Conservation (phyloP, 495 filamentous ascomycete species). For the Podospora pseudocomata region DNA sequence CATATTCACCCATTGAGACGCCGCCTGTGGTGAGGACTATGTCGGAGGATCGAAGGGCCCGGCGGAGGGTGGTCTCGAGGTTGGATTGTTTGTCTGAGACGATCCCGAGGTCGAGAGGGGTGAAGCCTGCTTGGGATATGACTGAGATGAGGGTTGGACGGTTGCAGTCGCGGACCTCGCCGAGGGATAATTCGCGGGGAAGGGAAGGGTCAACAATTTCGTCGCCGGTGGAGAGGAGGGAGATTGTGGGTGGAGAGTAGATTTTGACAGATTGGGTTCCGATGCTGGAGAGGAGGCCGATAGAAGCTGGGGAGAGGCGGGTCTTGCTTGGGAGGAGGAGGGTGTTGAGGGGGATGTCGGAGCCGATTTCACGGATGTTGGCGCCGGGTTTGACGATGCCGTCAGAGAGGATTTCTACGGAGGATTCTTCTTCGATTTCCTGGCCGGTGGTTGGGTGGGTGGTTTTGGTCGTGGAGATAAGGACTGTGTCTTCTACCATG, state of each 20-base stretch:
- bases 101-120: conserved; percentile 82
- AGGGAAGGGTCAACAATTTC: conserved; percentile 80
- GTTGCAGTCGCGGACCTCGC: conserved; percentile 92
- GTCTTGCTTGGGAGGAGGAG: conserved; percentile 72
- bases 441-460: conserved; percentile 65
- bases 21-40: conserved; percentile 90
- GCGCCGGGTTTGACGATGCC: conserved; percentile 66
- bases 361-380: conserved; percentile 88
- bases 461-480: conserved; percentile 72
- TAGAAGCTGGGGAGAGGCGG: conserved; percentile 81
- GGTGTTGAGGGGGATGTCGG: conserved; percentile 69
- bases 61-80: conserved; percentile 70
- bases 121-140: conserved; percentile 69
- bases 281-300: conserved; percentile 83
- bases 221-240: conserved; percentile 90
- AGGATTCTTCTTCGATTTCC: conserved; percentile 78
- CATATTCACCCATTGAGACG: conserved; percentile 97
- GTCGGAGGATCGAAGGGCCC: conserved; percentile 69
- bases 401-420: conserved; percentile 76
- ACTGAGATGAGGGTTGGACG: conserved; percentile 79
- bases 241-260: conserved; percentile 74
- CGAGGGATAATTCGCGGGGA: conserved; percentile 59
- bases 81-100: conserved; percentile 72
- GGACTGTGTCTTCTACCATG: conserved; percentile 92
- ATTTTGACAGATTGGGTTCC: conserved; percentile 56